phyloP scores from a whole-genome alignment of 2,329 filamentous ascomycete genomes.

The Trichoderma arundinaceum region DNA sequence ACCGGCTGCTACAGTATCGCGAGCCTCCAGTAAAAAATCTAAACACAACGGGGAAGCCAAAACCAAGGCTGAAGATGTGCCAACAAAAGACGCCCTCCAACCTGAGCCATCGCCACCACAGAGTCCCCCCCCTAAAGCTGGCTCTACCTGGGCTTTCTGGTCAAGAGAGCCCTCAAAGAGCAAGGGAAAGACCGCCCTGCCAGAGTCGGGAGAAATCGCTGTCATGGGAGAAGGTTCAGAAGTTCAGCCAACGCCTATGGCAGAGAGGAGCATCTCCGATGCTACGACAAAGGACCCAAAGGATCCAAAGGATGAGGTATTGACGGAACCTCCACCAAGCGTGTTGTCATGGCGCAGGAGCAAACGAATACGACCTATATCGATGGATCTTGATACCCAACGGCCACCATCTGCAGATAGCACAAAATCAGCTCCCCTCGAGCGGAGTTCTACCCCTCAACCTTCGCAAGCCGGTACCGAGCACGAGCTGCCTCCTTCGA shows the following conservation, averaged over 20 bases:
- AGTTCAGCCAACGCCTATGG: constrained; percentile 57
- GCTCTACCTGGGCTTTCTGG: constrained; percentile 84
- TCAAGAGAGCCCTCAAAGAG: constrained; percentile 61
- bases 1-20: background rate
- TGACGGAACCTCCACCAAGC: constrained; percentile 42
- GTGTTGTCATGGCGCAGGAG: constrained; percentile 48
- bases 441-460: constrained; percentile 2
- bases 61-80: constrained; percentile 49
- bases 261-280: constrained; percentile 51
- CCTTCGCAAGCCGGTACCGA: constrained; percentile 4
- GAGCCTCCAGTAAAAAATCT: background rate
- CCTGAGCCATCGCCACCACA: constrained; percentile 39
- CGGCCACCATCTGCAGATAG: constrained; percentile 38
- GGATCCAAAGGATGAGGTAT: constrained; percentile 38
- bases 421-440: constrained; percentile 21
- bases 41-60: constrained; percentile 31
- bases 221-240: constrained; percentile 64
- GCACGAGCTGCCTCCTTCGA: constrained; percentile 24
- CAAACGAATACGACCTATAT: constrained; percentile 55
- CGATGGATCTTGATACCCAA: constrained; percentile 54
- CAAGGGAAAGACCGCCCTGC: constrained; percentile 41
- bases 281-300: constrained; percentile 44
- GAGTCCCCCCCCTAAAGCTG: constrained; percentile 53
- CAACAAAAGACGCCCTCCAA: constrained; percentile 50
- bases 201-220: constrained; percentile 59